phyloP scores from a whole-genome alignment of 2,329 filamentous ascomycete genomes.

The Aureobasidium uvarum region DNA sequence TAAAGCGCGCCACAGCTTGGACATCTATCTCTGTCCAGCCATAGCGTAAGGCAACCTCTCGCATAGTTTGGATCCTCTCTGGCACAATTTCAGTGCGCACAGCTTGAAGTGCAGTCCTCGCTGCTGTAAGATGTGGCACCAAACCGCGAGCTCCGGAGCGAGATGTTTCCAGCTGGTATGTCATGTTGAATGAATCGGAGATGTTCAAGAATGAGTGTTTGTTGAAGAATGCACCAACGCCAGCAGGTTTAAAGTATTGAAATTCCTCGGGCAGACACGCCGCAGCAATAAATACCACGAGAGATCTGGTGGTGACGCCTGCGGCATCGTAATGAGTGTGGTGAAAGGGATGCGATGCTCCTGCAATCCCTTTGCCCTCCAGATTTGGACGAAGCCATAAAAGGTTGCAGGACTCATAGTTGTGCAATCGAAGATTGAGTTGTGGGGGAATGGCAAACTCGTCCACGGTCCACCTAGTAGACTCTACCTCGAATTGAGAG shows the following conservation, averaged over 20 bases:
- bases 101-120: not conserved
- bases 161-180: not conserved
- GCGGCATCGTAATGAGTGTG: not conserved
- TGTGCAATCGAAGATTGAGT: not conserved
- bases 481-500: not conserved
- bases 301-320: not conserved
- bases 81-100: not conserved
- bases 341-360: not conserved
- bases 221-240: not conserved
- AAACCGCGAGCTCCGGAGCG: not conserved
- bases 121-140: not conserved
- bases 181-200: not conserved
- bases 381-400: not conserved
- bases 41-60: not conserved
- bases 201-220: not conserved
- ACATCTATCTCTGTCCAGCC: not conserved
- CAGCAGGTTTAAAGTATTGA: not conserved
- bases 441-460: not conserved
- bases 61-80: not conserved
- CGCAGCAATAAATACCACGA: not conserved
- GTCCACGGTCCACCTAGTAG: not conserved
- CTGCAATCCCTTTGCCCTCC: not conserved
- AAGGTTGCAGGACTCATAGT: not conserved
- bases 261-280: not conserved
- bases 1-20: not conserved